phyloP scores from a whole-genome alignment of 2,329 filamentous ascomycete species.

The Hymenoscyphus linearis region DNA sequence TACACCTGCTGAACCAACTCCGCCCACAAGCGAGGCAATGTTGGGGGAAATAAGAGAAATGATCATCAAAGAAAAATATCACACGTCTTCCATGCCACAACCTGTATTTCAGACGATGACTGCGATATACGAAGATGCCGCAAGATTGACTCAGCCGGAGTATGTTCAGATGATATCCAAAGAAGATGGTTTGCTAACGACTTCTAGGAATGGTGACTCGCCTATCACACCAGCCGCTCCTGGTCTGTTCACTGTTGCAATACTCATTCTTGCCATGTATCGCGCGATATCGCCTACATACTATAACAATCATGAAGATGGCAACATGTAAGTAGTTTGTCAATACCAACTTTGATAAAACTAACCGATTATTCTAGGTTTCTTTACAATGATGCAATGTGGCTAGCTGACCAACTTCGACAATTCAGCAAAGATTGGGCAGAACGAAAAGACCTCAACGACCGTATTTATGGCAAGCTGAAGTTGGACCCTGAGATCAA shows the following conservation, averaged over 20 bases:
- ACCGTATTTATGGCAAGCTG: slow-evolving; percentile 48
- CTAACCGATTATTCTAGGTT: slow-evolving; percentile 40
- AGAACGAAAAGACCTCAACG: slow-evolving; percentile 45
- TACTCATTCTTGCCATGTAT: slow-evolving; percentile 71
- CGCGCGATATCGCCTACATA: slow-evolving; percentile 70
- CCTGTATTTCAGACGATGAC: slow-evolving; percentile 65
- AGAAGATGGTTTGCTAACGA: slow-evolving; percentile 12
- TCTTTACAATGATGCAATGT: slow-evolving; percentile 62
- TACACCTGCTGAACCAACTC: slow-evolving; percentile 29
- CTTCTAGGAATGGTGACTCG: slow-evolving; percentile 38
- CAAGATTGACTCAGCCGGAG: slow-evolving; percentile 50
- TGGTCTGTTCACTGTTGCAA: slow-evolving; percentile 67
- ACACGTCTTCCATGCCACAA: slow-evolving; percentile 81
- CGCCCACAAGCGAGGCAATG: neutral
- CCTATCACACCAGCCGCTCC: slow-evolving; percentile 63
- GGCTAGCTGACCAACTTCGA: slow-evolving; percentile 53
- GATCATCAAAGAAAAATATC: slow-evolving; percentile 78
- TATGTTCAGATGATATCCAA: slow-evolving; percentile 27
- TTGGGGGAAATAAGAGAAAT: slow-evolving; percentile 46
- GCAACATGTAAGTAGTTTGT: slow-evolving; percentile 53
- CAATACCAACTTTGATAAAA: neutral
- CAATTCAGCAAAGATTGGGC: slow-evolving; percentile 49
- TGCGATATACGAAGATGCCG: slow-evolving; percentile 54
- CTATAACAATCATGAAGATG: slow-evolving; percentile 57
- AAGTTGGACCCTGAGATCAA: slow-evolving; percentile 56